Conservation (phyloP, 1,284 basidiomycete species). For the Phlebopus sp. region DNA sequence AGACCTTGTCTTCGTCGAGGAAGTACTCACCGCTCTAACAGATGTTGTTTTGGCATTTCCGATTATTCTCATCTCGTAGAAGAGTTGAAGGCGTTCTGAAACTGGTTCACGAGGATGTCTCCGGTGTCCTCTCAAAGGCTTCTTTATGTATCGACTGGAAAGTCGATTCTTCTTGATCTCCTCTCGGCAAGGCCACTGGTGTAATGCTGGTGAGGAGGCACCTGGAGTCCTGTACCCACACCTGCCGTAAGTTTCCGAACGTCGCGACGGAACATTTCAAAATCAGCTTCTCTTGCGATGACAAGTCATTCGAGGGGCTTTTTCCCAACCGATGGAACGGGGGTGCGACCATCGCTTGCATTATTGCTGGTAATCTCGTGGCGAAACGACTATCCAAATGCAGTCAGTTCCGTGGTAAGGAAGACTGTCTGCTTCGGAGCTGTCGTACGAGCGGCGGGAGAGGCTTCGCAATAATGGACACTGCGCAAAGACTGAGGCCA, state of each 20-base stretch:
- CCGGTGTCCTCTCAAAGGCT: constrained; percentile 17
- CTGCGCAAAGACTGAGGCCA: too few species aligned
- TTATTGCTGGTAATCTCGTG: constrained; percentile 13
- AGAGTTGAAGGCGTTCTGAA: constrained; percentile 19
- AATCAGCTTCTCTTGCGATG: constrained; percentile 7
- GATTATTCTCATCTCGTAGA: constrained; percentile 20
- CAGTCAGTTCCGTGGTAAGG: constrained; percentile 17
- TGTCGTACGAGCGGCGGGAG: too few species aligned
- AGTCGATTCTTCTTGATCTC: constrained; percentile 26
- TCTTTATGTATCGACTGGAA: constrained; percentile 21
- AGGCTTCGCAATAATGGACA: too few species aligned
- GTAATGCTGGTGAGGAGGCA: constrained; percentile 14
- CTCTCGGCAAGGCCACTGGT: constrained; percentile 17
- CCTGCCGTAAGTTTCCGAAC: constrained; percentile 17
- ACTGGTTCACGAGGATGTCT: constrained; percentile 22
- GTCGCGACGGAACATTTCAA: background rate
- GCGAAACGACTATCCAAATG: too few species aligned
- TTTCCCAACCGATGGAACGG: constrained; percentile 29
- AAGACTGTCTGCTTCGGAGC: constrained; percentile 2
- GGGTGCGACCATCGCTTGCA: constrained; percentile 20
- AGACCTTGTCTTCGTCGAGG: background rate
- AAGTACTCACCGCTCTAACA: background rate
- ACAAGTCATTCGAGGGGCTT: constrained; percentile 25
- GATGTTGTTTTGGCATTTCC: constrained; percentile 19
- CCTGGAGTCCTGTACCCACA: constrained; percentile 22